phyloP scores from a whole-genome alignment of 176 grass and related monocot genomes.

The Sorghum bicolor region DNA sequence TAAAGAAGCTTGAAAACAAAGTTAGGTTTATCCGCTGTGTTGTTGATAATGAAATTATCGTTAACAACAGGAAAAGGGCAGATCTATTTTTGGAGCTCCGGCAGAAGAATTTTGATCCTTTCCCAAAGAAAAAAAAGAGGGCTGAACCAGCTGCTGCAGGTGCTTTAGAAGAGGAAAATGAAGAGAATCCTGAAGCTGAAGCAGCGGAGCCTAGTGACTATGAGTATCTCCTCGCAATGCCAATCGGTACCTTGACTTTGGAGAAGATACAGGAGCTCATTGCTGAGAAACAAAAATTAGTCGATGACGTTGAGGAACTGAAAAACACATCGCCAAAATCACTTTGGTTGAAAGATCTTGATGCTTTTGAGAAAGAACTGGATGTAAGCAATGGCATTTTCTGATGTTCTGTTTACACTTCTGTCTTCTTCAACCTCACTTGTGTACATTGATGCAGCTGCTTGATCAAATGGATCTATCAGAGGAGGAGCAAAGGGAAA shows the following conservation, averaged over 20 bases:
- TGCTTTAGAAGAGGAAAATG: conserved; percentile 45
- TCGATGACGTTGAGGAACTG: conserved; percentile 44
- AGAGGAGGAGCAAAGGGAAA: conserved; percentile 19
- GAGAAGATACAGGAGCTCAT: conserved; percentile 65
- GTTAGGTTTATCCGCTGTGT: conserved; percentile 75
- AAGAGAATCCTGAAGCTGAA: conserved; percentile 37
- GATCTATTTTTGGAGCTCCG: conserved; percentile 69
- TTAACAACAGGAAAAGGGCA: conserved; percentile 76
- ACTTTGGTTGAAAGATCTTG: conserved; percentile 82
- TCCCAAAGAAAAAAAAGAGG: conserved; percentile 61
- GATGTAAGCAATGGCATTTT: conserved; percentile 48
- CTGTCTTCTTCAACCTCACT: neutral
- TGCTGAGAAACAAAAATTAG: conserved; percentile 48
- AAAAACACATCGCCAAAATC: conserved; percentile 33
- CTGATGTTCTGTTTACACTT: neutral
- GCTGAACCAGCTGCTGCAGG: conserved; percentile 52
- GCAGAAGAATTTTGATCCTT: conserved; percentile 46
- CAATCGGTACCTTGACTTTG: conserved; percentile 75
- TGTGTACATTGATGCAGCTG: conserved; percentile 22
- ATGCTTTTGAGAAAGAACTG: conserved; percentile 71
- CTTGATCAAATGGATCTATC: conserved; percentile 38
- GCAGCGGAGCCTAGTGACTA: conserved; percentile 48
- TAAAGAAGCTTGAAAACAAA: conserved; percentile 66
- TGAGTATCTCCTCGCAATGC: conserved; percentile 85
- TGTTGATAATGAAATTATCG: conserved; percentile 47